Conservation (phyloP, 2,329 filamentous ascomycete species). For the Aspergillus sp. region DNA sequence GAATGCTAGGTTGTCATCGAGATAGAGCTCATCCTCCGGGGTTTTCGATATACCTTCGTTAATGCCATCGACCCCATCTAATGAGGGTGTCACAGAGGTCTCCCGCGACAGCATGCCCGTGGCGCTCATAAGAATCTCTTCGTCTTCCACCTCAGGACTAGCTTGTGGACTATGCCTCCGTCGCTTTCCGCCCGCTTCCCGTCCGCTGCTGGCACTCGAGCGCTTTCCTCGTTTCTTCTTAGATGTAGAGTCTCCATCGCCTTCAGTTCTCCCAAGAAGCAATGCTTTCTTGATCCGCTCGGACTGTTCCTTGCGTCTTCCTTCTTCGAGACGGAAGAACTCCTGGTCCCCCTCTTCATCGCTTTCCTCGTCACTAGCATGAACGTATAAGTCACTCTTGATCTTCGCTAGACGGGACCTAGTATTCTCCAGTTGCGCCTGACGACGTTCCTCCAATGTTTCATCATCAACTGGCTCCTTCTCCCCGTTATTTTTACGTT, state of each 20-base stretch:
- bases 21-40: slow-evolving; percentile 33
- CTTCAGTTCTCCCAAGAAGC: slow-evolving; percentile 37
- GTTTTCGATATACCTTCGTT: slow-evolving; percentile 18
- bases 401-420: slow-evolving; percentile 74
- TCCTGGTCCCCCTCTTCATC: slow-evolving; percentile 70
- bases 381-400: slow-evolving; percentile 81
- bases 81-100: slow-evolving; percentile 5
- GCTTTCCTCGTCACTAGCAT: slow-evolving; percentile 84
- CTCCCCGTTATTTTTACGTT: slow-evolving; percentile 45
- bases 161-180: slow-evolving; percentile 23
- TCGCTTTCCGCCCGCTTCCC: slow-evolving; percentile 27
- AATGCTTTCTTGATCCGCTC: slow-evolving; percentile 51
- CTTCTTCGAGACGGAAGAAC: slow-evolving; percentile 77
- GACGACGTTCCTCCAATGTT: slow-evolving; percentile 58
- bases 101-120: slow-evolving; percentile 19
- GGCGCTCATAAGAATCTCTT: slow-evolving; percentile 34
- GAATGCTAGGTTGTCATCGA: slow-evolving; percentile 37
- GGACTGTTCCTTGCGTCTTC: slow-evolving; percentile 59
- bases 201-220: slow-evolving; percentile 23
- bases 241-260: slow-evolving; percentile 24
- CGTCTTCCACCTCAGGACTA: slow-evolving; percentile 22
- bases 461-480: slow-evolving; percentile 63
- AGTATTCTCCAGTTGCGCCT: slow-evolving; percentile 65
- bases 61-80: background rate
- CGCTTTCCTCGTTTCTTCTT: slow-evolving; percentile 31